Conservation (phyloP, 2,329 filamentous ascomycete genomes). For the Phaeosphaeria sp. region DNA sequence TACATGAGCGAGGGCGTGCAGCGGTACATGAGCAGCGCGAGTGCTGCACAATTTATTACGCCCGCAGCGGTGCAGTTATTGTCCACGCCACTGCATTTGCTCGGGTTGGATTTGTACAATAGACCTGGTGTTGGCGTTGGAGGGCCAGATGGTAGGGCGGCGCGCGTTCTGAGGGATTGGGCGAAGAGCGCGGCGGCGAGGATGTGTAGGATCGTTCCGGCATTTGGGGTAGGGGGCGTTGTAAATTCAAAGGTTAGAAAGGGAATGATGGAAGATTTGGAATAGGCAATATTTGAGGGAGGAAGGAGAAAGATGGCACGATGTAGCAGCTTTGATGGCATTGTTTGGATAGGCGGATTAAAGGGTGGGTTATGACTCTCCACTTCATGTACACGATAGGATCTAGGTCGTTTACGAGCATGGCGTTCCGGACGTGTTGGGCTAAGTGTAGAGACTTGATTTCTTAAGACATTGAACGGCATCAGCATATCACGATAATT, state of each 20-base stretch:
- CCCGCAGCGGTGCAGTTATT: conserved; percentile 80
- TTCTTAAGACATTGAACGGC: neutral
- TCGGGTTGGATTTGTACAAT: conserved; percentile 88
- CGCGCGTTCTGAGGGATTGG: conserved; percentile 77
- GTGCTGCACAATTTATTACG: conserved; percentile 77
- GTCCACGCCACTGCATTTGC: conserved; percentile 82
- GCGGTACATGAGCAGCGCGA: conserved; percentile 57
- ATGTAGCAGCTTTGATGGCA: neutral
- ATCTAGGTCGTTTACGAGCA: neutral
- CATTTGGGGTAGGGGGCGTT: conserved; percentile 87
- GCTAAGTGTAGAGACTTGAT: neutral
- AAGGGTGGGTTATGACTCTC: neutral
- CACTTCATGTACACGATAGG: neutral
- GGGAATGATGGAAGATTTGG: conserved; percentile 65
- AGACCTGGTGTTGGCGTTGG: conserved; percentile 59
- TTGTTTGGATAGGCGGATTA: neutral
- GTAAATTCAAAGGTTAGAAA: conserved; percentile 77
- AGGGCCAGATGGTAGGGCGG: conserved; percentile 66
- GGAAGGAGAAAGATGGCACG: neutral
- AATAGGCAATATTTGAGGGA: conserved; percentile 6
- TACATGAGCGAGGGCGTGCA: conserved; percentile 53
- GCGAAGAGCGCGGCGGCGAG: conserved; percentile 64
- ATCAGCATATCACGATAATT: neutral
- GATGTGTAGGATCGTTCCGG: conserved; percentile 63
- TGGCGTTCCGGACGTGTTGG: neutral